phyloP scores from a whole-genome alignment of 2,329 filamentous ascomycete species.

The Penicillium crustosum region DNA sequence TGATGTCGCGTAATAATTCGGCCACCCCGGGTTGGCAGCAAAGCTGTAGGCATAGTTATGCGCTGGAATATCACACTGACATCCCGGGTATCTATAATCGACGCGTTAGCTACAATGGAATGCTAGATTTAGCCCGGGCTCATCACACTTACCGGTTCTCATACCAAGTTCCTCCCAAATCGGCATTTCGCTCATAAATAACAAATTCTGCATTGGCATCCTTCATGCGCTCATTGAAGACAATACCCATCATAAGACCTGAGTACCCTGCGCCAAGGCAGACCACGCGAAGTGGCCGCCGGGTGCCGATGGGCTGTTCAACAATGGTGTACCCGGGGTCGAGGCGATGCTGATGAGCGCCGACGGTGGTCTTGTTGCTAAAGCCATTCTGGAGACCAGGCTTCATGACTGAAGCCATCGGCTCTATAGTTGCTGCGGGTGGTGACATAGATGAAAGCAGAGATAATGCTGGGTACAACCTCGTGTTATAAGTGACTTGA shows the following conservation, averaged over 20 bases:
- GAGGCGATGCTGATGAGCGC: not conserved
- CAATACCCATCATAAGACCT: conserved; percentile 30
- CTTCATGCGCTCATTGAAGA: conserved; percentile 9
- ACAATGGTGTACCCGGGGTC: not conserved
- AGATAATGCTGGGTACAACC: not conserved
- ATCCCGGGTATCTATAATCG: conserved; percentile 34
- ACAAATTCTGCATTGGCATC: not conserved
- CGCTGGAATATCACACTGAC: conserved; percentile 34
- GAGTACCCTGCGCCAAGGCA: conserved; percentile 21
- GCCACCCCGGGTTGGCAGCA: conserved; percentile 47
- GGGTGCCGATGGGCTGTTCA: conserved; percentile 7
- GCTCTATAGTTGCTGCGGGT: not conserved
- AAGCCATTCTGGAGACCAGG: not conserved
- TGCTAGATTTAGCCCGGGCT: rapidly evolving
- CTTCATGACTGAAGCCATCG: not conserved
- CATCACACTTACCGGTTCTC: conserved; percentile 22
- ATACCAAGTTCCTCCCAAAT: conserved; percentile 37
- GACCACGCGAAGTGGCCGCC: conserved; percentile 12
- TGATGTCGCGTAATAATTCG: conserved; percentile 40
- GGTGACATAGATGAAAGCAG: not conserved
- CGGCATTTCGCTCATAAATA: conserved; percentile 19
- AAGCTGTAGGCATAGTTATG: conserved; percentile 46
- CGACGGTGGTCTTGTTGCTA: not conserved
- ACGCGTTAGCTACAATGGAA: not conserved
- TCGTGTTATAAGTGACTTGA: not conserved